Evolutionary conservation across 148 eudicot species (phyloP).

Genomic region (Vaccinium darrowii): DNA sequence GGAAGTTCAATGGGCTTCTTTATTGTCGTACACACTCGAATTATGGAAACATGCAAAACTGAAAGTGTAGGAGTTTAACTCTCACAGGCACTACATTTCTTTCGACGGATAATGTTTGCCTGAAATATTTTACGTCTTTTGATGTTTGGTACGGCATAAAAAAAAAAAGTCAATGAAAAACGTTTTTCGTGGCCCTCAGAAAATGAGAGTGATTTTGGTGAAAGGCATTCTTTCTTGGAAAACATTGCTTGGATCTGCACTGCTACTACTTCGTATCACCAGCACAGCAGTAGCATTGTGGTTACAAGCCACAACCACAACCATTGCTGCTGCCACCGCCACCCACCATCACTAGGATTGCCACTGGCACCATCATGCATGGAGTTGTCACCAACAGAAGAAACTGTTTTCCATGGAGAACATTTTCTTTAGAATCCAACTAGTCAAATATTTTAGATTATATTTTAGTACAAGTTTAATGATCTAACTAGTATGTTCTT

Average conservation of each 20-base stretch:
- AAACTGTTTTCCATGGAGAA: not conserved
- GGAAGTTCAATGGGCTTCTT: not conserved
- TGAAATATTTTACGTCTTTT: not conserved
- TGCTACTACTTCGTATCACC: not conserved
- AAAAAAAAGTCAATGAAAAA: not conserved
- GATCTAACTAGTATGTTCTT: constrained; percentile 15
- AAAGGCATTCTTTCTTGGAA: not conserved
- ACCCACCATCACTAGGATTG: not conserved
- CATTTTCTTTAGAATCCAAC: not conserved
- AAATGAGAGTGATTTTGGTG: not conserved
- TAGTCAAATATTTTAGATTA: not conserved
- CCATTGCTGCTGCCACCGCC: not conserved
- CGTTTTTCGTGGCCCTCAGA: not conserved
- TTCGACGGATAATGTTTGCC: not conserved
- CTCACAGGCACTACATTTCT: not conserved
- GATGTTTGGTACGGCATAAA: not conserved
- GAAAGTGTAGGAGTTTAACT: not conserved
- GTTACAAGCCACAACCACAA: not conserved
- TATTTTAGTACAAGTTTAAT: not conserved
- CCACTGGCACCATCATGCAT: not conserved
- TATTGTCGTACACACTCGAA: not conserved
- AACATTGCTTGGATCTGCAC: not conserved
- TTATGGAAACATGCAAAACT: not conserved
- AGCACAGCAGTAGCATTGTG: not conserved
- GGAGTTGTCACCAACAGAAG: not conserved